Evolutionary conservation across 2,329 filamentous ascomycete genomes (phyloP).

Genomic region (Didymella lethalis): DNA sequence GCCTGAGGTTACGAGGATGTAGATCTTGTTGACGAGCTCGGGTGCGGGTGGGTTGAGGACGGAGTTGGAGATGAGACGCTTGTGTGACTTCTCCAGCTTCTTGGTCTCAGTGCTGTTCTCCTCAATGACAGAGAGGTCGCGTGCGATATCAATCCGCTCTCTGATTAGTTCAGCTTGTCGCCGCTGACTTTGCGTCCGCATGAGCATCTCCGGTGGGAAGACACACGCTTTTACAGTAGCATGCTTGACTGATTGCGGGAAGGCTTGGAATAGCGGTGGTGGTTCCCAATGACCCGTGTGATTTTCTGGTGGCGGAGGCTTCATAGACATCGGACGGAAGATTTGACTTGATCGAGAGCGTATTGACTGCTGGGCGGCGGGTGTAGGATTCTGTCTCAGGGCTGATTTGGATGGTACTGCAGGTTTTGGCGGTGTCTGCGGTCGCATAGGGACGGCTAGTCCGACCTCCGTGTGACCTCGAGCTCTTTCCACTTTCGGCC

Average conservation of each 20-base stretch:
- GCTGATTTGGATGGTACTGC: slow-evolving; percentile 32
- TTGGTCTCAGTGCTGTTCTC: slow-evolving; percentile 41
- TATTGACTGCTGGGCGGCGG: slow-evolving; percentile 40
- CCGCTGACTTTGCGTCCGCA: slow-evolving; percentile 65
- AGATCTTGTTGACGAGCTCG: slow-evolving; percentile 76
- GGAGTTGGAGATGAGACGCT: slow-evolving; percentile 49
- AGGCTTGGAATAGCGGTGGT: slow-evolving; percentile 85
- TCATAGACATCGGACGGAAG: slow-evolving; percentile 43
- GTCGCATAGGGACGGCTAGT: slow-evolving; percentile 48
- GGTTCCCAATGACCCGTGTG: slow-evolving; percentile 54
- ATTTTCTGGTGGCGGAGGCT: slow-evolving; percentile 28
- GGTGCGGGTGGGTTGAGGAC: slow-evolving; percentile 59
- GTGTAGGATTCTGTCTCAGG: slow-evolving; percentile 41
- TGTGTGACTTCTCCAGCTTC: slow-evolving; percentile 55
- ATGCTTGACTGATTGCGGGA: slow-evolving; percentile 82
- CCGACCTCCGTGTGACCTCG: slow-evolving; percentile 57
- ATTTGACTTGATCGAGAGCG: slow-evolving; percentile 45
- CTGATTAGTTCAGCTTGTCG: slow-evolving; percentile 56
- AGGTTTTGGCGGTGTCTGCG: slow-evolving; percentile 38
- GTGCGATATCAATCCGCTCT: slow-evolving; percentile 48
- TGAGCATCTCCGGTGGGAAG: slow-evolving; percentile 72
- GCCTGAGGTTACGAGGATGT: slow-evolving; percentile 74
- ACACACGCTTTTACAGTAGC: slow-evolving; percentile 72
- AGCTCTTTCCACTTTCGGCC: slow-evolving; percentile 58
- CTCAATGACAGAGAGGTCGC: slow-evolving; percentile 42